These are phyloP conservation scores for Ustilago bromivora DNA, from an alignment of 1,284 basidiomycete species.

Conservation along the genomic window DNA sequence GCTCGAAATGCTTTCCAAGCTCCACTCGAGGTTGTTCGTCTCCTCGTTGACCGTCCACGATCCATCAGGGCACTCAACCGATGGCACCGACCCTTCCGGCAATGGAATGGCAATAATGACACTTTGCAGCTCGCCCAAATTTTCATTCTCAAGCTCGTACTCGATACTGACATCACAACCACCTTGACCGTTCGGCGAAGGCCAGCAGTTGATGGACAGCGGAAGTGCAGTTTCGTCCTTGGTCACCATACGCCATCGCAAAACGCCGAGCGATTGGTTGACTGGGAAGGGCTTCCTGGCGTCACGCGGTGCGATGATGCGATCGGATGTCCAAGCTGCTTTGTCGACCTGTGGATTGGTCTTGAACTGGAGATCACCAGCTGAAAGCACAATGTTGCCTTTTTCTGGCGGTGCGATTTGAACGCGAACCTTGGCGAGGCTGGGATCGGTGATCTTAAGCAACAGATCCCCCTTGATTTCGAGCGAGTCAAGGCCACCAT, in stretches of 20 bases:
- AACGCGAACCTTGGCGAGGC: conserved; percentile 81
- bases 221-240: conserved; percentile 93
- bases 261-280: conserved; percentile 79
- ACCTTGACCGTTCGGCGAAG: conserved; percentile 83
- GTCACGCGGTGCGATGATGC: conserved; percentile 87
- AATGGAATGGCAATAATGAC: conserved; percentile 91
- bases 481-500: conserved; percentile 88
- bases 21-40: conserved; percentile 86
- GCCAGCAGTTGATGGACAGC: conserved; percentile 95
- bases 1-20: conserved; percentile 76
- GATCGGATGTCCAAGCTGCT: conserved; percentile 77
- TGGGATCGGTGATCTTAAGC: conserved; percentile 82
- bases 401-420: conserved; percentile 74
- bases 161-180: conserved; percentile 91
- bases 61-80: conserved; percentile 81
- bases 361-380: conserved; percentile 83
- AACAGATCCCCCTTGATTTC: conserved; percentile 95
- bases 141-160: conserved; percentile 87
- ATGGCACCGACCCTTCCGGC: conserved; percentile 80
- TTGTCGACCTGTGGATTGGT: conserved; percentile 95
- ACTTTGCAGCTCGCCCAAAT: conserved; percentile 77
- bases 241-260: conserved; percentile 91
- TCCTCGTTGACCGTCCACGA: conserved; percentile 84
- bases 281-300: conserved; percentile 85
- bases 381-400: conserved; percentile 77